Evolutionary conservation across 148 eudicot species (phyloP).

Genomic region (Amaranthus palmeri): DNA sequence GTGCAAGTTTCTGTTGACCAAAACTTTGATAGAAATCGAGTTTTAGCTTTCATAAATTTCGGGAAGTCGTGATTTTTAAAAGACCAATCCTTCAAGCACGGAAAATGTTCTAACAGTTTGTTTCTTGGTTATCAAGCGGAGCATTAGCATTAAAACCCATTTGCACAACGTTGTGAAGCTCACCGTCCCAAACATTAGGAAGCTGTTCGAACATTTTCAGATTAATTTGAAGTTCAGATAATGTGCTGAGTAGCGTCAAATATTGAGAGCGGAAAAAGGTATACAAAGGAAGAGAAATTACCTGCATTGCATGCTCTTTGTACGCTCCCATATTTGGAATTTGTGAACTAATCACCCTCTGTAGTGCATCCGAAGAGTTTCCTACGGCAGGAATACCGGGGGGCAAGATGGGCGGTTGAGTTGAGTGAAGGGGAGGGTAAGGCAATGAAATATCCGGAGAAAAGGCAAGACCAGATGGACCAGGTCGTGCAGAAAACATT

Average conservation of each 20-base stretch:
- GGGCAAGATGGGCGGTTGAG: constrained; percentile 49
- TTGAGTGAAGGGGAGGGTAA: constrained; percentile 49
- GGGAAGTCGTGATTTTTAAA: not conserved
- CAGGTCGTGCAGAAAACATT: not conserved
- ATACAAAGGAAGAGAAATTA: constrained; percentile 14
- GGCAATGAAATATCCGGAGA: constrained; percentile 57
- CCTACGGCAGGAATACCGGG: constrained; percentile 44
- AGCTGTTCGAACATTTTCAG: constrained; percentile 36
- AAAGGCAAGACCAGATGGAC: constrained; percentile 37
- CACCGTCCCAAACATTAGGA: constrained; percentile 83
- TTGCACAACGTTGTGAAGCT: constrained; percentile 81
- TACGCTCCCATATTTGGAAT: constrained; percentile 40
- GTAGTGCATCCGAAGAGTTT: constrained; percentile 53
- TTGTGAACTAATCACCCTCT: constrained; percentile 55
- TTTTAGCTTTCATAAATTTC: constrained; percentile 46
- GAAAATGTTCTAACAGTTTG: constrained; percentile 37
- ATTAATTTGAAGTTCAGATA: not conserved
- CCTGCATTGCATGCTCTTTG: constrained; percentile 59
- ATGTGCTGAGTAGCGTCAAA: not conserved
- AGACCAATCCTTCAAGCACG: not conserved
- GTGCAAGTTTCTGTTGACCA: not conserved
- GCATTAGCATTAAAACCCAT: constrained; percentile 60
- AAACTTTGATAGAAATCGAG: constrained; percentile 16
- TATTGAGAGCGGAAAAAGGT: not conserved
- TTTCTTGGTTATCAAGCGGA: constrained; percentile 48